A percentile compares a stretch with the other conserved stretches of the same genome.
These are phyloP conservation scores for Niebla homalea DNA, from an alignment of 495 filamentous ascomycete genomes.

Conservation along the genomic window DNA sequence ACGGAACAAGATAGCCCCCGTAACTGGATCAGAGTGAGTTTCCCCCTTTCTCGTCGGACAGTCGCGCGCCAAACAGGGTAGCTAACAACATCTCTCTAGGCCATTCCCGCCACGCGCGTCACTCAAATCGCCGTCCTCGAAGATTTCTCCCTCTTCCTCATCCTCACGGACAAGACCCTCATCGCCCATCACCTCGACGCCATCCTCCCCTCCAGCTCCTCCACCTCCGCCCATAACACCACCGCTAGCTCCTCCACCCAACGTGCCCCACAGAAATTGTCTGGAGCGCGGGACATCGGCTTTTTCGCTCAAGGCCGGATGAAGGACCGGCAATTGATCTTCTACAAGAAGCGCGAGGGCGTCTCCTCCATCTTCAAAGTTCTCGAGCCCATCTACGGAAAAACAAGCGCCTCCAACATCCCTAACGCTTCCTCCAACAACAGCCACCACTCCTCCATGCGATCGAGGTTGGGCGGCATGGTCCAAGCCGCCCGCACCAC, in stretches of 20 bases:
- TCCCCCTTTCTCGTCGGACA: background rate
- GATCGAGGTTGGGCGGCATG: constrained; percentile 42
- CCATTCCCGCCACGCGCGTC: constrained; percentile 60
- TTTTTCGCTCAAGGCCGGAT: constrained; percentile 93
- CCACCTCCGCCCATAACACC: constrained; percentile 24
- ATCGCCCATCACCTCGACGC: constrained; percentile 92
- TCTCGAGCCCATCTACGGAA: constrained; percentile 88
- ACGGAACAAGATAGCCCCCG: constrained; percentile 74
- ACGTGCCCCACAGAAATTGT: constrained; percentile 80
- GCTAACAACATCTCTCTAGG: constrained; percentile 30
- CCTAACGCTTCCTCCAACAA: constrained; percentile 15
- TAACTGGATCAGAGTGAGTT: constrained; percentile 69
- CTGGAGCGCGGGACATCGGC: constrained; percentile 74
- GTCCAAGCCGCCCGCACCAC: background rate
- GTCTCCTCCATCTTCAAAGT: constrained; percentile 90
- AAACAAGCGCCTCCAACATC: constrained; percentile 25
- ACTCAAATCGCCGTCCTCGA: constrained; percentile 92
- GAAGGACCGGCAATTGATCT: constrained; percentile 88
- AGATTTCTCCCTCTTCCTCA: constrained; percentile 82
- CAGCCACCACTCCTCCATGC: constrained; percentile 43
- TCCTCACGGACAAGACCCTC: constrained; percentile 80
- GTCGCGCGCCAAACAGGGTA: background rate
- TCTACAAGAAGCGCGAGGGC: constrained; percentile 93
- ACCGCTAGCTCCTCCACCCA: constrained; percentile 31
- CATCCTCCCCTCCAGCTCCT: constrained; percentile 58